Evolutionary conservation across 345 rosid species (phyloP), one percentile per base, ranked within the genome.

Genomic region (Lepidium aucheri): DNA sequence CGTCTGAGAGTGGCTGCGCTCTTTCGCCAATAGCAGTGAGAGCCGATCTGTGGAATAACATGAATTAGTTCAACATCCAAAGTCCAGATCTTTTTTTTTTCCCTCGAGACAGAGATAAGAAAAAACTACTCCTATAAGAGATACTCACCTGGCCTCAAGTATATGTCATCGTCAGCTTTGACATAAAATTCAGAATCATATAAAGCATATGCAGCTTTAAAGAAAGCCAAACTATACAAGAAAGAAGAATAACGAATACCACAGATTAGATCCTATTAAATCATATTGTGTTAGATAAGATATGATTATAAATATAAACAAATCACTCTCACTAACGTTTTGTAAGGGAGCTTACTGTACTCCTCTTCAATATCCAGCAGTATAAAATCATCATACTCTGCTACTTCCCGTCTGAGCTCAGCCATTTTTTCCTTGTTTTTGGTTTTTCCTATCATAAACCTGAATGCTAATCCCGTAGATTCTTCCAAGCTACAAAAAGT

Each of bases 261-360:
- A 34, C 1, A 7, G 5, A 32, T 70, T 11, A 61, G 47, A 17
- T 16, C 15, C 12, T 35, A 12, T 5, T 2, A 9, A 32, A 32
- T 36, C 45, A 33, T 10, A 20, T 3, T 36, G 18, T 12, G 1
- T 53, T 16, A 42, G 8, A 40, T 58, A 33, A 28, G 45, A 52
- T 42, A 3, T 16, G 22, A 26, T 2, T 4, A 8, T n/a, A 45
- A 15, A 54, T 33, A 46, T 35, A 51, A 60, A 33, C 51, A 58
- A 20, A 47, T 28, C 36, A 45, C 41, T 52, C 6, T 65, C 42
- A 85, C 90, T 86, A 69, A 90, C 97, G 95, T 90, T 88, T 90
- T 90, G 83, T 86, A 80, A 6, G 97, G 95, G 16, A 90, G 97
- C 86, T 83, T 82, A 82, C 95, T 90, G 65, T 90, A 87, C 86